Evolutionary conservation across 2,329 filamentous ascomycete genomes (phyloP).

Genomic region (Pyrenochaeta sp.): DNA sequence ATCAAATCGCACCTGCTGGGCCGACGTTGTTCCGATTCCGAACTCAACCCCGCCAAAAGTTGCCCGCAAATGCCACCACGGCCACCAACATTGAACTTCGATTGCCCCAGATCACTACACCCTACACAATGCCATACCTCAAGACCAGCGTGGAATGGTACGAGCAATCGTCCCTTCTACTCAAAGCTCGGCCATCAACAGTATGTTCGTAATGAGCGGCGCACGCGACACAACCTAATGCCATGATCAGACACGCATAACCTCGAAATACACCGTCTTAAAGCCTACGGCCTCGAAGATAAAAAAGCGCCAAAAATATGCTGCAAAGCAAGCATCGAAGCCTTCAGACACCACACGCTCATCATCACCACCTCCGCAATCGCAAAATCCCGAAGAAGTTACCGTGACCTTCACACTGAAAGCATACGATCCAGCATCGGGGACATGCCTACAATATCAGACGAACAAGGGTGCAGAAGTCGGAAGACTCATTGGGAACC

Average conservation of each 20-base stretch:
- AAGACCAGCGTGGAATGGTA: slow-evolving; percentile 90
- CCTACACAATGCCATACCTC: slow-evolving; percentile 75
- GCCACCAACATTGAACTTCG: slow-evolving; percentile 16
- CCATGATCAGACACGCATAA: slow-evolving; percentile 77
- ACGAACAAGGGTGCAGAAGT: slow-evolving; percentile 94
- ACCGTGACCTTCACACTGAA: slow-evolving; percentile 80
- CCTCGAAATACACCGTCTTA: slow-evolving; percentile 86
- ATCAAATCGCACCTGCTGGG: not conserved
- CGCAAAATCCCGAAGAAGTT: slow-evolving; percentile 35
- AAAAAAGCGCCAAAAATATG: slow-evolving; percentile 45
- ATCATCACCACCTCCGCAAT: slow-evolving; percentile 42
- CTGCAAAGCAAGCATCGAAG: slow-evolving; percentile 37
- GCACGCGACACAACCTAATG: slow-evolving; percentile 21
- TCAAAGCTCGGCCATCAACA: slow-evolving; percentile 84
- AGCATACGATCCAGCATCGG: slow-evolving; percentile 84
- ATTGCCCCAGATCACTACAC: slow-evolving; percentile 18
- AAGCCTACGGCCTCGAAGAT: slow-evolving; percentile 49
- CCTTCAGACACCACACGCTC: slow-evolving; percentile 30
- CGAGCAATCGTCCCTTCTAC: slow-evolving; percentile 81
- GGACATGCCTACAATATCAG: slow-evolving; percentile 86
- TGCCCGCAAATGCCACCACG: slow-evolving; percentile 22
- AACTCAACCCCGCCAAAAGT: slow-evolving; percentile 40
- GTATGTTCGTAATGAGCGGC: slow-evolving; percentile 62
- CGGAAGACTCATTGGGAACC: slow-evolving; percentile 76
- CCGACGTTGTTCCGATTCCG: slow-evolving; percentile 20